Evolutionary conservation across 768 basidiomycete species (phyloP).

Genomic region (Russula sp.): DNA sequence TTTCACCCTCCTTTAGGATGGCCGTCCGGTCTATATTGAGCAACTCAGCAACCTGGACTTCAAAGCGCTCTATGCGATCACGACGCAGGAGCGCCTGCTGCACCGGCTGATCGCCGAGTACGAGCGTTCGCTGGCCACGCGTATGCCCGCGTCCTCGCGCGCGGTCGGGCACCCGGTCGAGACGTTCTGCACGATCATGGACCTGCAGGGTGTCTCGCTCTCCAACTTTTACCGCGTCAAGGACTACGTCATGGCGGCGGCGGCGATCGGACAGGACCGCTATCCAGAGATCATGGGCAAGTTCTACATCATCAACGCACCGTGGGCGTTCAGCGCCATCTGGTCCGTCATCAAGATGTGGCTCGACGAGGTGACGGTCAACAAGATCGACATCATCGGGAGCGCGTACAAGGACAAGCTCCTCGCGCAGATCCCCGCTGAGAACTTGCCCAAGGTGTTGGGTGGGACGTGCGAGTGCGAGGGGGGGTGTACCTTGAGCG

Average conservation of each 20-base stretch:
- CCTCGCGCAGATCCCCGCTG: constrained; percentile 70
- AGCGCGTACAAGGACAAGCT: constrained; percentile 65
- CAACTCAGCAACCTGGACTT: constrained; percentile 87
- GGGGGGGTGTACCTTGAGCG: constrained; percentile 79
- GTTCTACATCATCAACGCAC: constrained; percentile 98
- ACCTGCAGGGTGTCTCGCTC: constrained; percentile 65
- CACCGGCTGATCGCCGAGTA: constrained; percentile 88
- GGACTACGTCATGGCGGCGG: constrained; percentile 76
- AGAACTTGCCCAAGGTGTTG: constrained; percentile 80
- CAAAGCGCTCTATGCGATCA: constrained; percentile 69
- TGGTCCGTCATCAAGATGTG: constrained; percentile 88
- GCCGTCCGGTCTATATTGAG: constrained; percentile 93
- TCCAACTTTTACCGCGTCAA: constrained; percentile 85
- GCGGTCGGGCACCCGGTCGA: constrained; percentile 82
- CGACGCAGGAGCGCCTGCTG: constrained; percentile 82
- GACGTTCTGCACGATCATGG: constrained; percentile 96
- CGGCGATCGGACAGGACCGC: constrained; percentile 78
- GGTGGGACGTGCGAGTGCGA: constrained; percentile 75
- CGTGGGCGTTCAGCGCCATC: constrained; percentile 84
- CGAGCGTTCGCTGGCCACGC: constrained; percentile 76
- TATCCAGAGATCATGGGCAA: constrained; percentile 96
- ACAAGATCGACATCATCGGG: constrained; percentile 90
- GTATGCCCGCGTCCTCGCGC: constrained; percentile 71
- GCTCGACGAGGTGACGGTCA: constrained; percentile 92
- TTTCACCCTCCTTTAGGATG: constrained; percentile 56